Evolutionary conservation across 352 stramenopile genomes (phyloP).

Genomic region (Globisporangium iwayamae): DNA sequence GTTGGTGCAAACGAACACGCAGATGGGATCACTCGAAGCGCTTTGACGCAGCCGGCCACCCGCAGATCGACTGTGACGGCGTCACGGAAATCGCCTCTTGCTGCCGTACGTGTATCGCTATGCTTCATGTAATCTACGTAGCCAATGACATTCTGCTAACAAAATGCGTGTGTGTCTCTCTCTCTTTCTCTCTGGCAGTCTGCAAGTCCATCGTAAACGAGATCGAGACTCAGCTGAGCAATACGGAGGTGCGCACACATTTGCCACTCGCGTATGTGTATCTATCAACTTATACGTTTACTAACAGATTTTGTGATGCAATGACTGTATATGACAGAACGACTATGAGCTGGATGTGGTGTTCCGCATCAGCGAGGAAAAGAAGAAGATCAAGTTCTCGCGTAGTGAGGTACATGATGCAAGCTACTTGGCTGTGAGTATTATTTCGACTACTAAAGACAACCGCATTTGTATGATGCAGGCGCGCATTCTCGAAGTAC

Average conservation of each 20-base stretch:
- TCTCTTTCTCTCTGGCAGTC: constrained; percentile 29
- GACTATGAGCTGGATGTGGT: constrained; percentile 84
- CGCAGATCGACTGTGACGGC: constrained; percentile 61
- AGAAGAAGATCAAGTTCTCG: constrained; percentile 82
- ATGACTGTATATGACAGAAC: constrained; percentile 27
- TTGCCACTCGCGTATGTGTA: neutral
- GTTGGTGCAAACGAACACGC: neutral
- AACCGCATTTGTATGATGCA: constrained; percentile 16
- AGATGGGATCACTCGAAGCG: constrained; percentile 83
- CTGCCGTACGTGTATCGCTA: constrained; percentile 48
- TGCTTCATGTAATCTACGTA: neutral
- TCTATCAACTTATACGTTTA: neutral
- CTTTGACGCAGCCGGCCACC: constrained; percentile 59
- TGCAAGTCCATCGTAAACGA: constrained; percentile 81
- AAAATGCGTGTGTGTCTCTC: neutral
- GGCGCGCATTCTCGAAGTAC: constrained; percentile 81
- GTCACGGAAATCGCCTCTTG: constrained; percentile 51
- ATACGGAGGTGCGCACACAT: constrained; percentile 36
- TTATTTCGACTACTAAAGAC: neutral
- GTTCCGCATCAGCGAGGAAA: constrained; percentile 85
- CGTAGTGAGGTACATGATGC: constrained; percentile 53
- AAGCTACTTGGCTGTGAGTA: neutral
- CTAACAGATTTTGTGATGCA: neutral
- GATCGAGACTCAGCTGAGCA: constrained; percentile 80
- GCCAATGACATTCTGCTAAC: neutral